Conservation (phyloP, 495 filamentous ascomycete genomes). For the Penicillium odoratum region DNA sequence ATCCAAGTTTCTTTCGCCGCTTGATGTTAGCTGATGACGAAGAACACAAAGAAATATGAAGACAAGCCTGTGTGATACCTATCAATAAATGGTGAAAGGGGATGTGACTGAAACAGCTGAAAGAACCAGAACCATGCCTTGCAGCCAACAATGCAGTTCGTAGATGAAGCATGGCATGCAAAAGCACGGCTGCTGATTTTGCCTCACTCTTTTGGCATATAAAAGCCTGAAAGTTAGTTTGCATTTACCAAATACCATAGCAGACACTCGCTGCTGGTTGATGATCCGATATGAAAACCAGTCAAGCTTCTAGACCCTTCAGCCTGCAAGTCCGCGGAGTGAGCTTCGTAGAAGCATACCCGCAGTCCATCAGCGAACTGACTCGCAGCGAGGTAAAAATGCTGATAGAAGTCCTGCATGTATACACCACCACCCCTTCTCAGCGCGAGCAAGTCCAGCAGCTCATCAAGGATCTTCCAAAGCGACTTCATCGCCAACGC, state of each 20-base stretch:
- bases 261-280: background rate
- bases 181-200: background rate
- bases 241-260: background rate
- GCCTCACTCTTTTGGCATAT: background rate
- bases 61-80: background rate
- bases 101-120: background rate
- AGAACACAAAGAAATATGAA: background rate
- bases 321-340: background rate
- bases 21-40: background rate
- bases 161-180: no score
- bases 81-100: background rate
- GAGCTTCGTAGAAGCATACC: slow-evolving; percentile 11
- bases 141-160: no score
- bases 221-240: background rate
- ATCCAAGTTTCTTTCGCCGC: no score
- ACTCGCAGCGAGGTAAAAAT: slow-evolving; percentile 20
- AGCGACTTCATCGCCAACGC: slow-evolving; percentile 4
- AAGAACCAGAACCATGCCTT: background rate
- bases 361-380: slow-evolving; percentile 22
- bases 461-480: slow-evolving; percentile 22
- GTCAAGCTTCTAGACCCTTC: background rate
- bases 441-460: slow-evolving; percentile 3
- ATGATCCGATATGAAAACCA: background rate
- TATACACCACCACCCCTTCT: slow-evolving; percentile 12
- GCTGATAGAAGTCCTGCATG: slow-evolving; percentile 27